These are phyloP conservation scores for Eucalyptus victrix DNA, from an alignment of 345 rosid genomes.

Conservation along the genomic window DNA sequence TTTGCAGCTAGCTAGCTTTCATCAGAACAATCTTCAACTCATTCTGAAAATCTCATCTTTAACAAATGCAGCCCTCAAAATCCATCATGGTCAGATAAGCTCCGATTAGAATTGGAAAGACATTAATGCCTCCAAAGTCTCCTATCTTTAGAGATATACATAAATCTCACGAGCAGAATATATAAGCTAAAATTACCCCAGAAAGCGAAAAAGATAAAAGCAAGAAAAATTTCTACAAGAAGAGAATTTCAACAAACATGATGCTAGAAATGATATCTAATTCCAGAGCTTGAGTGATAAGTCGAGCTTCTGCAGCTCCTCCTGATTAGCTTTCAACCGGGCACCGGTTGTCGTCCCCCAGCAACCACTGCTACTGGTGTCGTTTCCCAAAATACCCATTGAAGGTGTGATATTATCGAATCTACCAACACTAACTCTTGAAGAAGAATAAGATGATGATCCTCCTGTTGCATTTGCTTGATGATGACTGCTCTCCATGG, in stretches of 20 bases:
- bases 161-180: neutral
- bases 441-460: neutral
- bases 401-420: slow-evolving; percentile 17
- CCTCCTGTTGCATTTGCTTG: neutral
- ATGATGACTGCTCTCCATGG: slow-evolving; percentile 2
- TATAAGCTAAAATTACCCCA: neutral
- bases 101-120: neutral
- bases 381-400: neutral
- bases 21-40: neutral
- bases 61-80: neutral
- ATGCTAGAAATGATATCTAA: neutral
- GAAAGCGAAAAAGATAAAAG: neutral
- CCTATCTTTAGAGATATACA: neutral
- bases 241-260: neutral
- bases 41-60: neutral
- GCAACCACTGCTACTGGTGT: neutral
- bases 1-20: neutral
- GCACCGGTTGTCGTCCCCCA: neutral
- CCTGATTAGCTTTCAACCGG: neutral
- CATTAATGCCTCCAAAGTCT: neutral
- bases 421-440: slow-evolving; percentile 17
- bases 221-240: neutral
- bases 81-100: neutral
- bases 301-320: slow-evolving; percentile 6
- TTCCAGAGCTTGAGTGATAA: slow-evolving; percentile 7